Evolutionary conservation across 2,329 filamentous ascomycete genomes (phyloP).

Genomic region (Rutstroemia sp.): DNA sequence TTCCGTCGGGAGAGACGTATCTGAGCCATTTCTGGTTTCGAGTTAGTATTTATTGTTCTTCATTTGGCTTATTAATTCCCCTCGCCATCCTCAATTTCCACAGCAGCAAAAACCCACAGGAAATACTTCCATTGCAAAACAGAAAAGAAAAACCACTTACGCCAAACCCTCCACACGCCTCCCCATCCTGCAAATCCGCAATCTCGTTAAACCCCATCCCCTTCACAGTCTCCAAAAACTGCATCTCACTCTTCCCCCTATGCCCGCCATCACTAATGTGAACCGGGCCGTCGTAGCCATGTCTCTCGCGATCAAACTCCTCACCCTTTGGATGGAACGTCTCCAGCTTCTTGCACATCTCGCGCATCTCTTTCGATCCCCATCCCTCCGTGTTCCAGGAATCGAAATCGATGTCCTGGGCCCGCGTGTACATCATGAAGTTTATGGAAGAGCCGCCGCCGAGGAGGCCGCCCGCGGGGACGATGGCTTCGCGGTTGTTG

Average conservation of each 20-base stretch:
- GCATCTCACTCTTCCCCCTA: slow-evolving; percentile 35
- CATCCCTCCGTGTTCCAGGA: slow-evolving; percentile 46
- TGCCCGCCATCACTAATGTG: slow-evolving; percentile 46
- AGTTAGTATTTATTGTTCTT: neutral
- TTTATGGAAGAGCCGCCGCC: slow-evolving; percentile 58
- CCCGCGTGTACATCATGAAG: slow-evolving; percentile 46
- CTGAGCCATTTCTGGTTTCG: slow-evolving; percentile 36
- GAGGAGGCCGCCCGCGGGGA: slow-evolving; percentile 41
- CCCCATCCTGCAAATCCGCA: slow-evolving; percentile 46
- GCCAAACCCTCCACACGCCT: slow-evolving; percentile 31
- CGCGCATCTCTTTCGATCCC: slow-evolving; percentile 43
- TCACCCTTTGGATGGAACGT: slow-evolving; percentile 36
- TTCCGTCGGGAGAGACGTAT: slow-evolving; percentile 44
- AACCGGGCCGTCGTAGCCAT: slow-evolving; percentile 49
- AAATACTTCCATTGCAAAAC: neutral
- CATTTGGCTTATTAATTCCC: neutral
- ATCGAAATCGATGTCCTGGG: slow-evolving; percentile 41
- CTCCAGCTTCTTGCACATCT: slow-evolving; percentile 50
- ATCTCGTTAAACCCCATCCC: slow-evolving; percentile 44
- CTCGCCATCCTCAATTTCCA: neutral
- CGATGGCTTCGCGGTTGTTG: slow-evolving; percentile 36
- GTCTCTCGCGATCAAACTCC: slow-evolving; percentile 29
- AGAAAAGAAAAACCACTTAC: slow-evolving; percentile 15
- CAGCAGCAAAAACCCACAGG: neutral
- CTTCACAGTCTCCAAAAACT: slow-evolving; percentile 42